Conservation (phyloP, 768 basidiomycete genomes). For the Tremella yokohamensis region DNA sequence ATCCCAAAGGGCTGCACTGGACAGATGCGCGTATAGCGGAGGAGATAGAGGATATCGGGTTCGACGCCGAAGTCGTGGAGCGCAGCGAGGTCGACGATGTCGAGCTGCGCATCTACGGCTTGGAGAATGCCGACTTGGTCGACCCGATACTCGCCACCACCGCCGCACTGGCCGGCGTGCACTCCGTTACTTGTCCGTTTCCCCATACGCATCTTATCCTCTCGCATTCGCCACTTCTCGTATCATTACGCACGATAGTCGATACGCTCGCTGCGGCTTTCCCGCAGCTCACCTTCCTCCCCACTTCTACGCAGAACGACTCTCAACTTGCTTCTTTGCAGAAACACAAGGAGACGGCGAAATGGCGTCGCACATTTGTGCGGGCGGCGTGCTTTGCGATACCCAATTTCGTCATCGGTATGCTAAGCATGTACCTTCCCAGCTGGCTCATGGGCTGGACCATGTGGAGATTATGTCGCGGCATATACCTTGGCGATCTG, state of each 20-base stretch:
- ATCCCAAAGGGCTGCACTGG: slow-evolving; percentile 57
- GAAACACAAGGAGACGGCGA: slow-evolving; percentile 48
- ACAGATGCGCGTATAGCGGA: slow-evolving; percentile 72
- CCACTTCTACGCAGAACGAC: slow-evolving; percentile 39
- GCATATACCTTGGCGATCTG: slow-evolving; percentile 77
- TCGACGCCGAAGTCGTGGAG: slow-evolving; percentile 50
- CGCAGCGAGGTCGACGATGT: slow-evolving; percentile 42
- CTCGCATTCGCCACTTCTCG: slow-evolving; percentile 45
- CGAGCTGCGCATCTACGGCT: slow-evolving; percentile 47
- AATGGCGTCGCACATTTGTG: slow-evolving; percentile 73
- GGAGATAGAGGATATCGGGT: slow-evolving; percentile 69
- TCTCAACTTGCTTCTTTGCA: slow-evolving; percentile 50
- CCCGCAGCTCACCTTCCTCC: slow-evolving; percentile 48
- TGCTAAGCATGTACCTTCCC: slow-evolving; percentile 64
- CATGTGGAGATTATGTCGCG: slow-evolving; percentile 56
- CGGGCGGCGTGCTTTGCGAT: slow-evolving; percentile 74
- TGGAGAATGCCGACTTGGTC: slow-evolving; percentile 36
- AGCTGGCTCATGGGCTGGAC: slow-evolving; percentile 51
- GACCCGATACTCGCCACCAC: slow-evolving; percentile 22
- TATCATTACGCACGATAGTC: slow-evolving; percentile 48
- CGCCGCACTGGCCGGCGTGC: slow-evolving; percentile 38
- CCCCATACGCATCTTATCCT: slow-evolving; percentile 41
- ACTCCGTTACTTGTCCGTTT: slow-evolving; percentile 28
- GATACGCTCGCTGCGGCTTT: slow-evolving; percentile 40
- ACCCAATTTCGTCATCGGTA: slow-evolving; percentile 89